phyloP scores from a whole-genome alignment of 371 early-diverging fungal genomes.

The Rhizopus arrhizus region DNA sequence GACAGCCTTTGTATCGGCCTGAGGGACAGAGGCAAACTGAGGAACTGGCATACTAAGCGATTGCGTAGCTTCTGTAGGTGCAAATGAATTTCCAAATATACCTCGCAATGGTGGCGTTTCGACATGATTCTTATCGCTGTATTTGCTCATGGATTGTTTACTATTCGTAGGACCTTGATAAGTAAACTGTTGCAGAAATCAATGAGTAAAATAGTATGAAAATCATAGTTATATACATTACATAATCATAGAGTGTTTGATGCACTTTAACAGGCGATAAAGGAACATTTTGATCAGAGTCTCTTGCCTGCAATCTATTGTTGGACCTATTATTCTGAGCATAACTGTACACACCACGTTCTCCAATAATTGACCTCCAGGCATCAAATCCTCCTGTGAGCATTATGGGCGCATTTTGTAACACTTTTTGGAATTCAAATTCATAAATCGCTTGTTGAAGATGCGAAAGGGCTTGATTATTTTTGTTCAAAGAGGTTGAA shows the following conservation, averaged over 20 bases:
- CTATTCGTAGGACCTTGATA: neutral
- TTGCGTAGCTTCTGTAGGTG: conserved; percentile 3
- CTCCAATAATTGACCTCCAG: conserved; percentile 57
- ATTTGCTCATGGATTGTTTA: conserved; percentile 21
- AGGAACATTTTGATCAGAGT: conserved; percentile 1
- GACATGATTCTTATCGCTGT: neutral
- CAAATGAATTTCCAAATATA: conserved; percentile 17
- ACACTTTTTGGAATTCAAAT: conserved; percentile 54
- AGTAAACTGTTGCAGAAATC: conserved; percentile 3
- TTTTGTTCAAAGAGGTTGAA: conserved; percentile 27
- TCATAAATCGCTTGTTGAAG: conserved; percentile 63
- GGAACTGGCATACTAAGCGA: conserved; percentile 19
- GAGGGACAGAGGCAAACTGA: neutral
- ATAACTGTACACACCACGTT: conserved; percentile 38
- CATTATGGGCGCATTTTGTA: conserved; percentile 57
- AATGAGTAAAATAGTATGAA: neutral
- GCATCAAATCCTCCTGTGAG: conserved; percentile 73
- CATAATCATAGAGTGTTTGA: conserved; percentile 20
- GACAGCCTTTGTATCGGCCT: no score
- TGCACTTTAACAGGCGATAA: conserved; percentile 18
- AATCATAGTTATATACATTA: neutral
- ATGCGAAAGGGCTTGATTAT: conserved; percentile 30
- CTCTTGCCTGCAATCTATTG: neutral
- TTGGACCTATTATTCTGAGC: neutral
- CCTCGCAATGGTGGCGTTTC: conserved; percentile 23